Conservation (phyloP, 495 filamentous ascomycete species). For the Lasiosphaeria hispida region DNA sequence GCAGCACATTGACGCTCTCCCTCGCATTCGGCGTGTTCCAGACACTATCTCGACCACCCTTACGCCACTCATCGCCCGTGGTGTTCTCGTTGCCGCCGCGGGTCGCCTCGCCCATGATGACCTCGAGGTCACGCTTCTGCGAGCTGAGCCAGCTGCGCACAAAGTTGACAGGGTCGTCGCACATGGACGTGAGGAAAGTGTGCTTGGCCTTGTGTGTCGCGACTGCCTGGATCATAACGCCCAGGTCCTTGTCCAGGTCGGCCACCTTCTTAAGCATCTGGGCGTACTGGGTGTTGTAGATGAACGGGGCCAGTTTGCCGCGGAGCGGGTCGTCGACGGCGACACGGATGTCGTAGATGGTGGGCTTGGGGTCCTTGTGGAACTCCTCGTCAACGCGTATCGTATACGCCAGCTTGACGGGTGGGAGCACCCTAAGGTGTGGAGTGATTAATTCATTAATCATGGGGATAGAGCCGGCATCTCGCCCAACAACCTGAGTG, state of each 20-base stretch:
- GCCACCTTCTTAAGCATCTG: conserved; percentile 67
- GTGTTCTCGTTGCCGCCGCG: conserved; percentile 63
- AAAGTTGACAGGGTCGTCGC: conserved; percentile 78
- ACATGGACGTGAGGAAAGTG: conserved; percentile 72
- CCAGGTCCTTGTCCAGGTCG: conserved; percentile 76
- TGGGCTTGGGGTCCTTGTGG: conserved; percentile 62
- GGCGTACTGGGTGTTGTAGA: conserved; percentile 54
- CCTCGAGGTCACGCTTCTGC: conserved; percentile 87
- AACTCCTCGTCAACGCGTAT: conserved; percentile 90
- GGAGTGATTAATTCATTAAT: conserved; percentile 71
- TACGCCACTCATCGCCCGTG: conserved; percentile 55
- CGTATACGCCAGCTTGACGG: conserved; percentile 83
- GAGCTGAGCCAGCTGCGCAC: conserved; percentile 79
- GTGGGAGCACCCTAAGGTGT: conserved; percentile 76
- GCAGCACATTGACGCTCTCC: conserved; percentile 54
- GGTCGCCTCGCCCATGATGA: conserved; percentile 77
- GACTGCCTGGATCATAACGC: conserved; percentile 73
- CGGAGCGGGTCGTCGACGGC: conserved; percentile 80
- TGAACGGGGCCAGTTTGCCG: conserved; percentile 60
- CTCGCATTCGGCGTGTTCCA: conserved; percentile 54
- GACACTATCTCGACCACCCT: conserved; percentile 48
- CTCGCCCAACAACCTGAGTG: conserved; percentile 69
- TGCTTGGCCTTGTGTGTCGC: conserved; percentile 79
- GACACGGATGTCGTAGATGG: conserved; percentile 86
- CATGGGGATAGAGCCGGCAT: conserved; percentile 83